A percentile compares a stretch with the other conserved stretches of the same genome.
Conservation (phyloP, 768 basidiomycete genomes). For the Leccinum fibrillosum region DNA sequence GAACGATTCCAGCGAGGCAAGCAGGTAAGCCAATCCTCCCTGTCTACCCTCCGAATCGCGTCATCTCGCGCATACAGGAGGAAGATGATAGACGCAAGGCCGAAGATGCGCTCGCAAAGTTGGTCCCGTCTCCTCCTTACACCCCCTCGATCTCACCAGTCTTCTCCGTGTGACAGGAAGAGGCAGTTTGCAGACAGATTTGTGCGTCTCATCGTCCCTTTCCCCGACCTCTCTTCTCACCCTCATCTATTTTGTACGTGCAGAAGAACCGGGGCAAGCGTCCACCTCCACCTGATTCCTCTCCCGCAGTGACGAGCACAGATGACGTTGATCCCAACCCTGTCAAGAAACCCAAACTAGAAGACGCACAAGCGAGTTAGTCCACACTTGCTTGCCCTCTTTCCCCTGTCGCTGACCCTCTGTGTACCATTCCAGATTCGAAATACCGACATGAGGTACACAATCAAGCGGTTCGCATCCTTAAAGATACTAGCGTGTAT, state of each 20-base stretch:
- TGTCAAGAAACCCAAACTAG: constrained; percentile 39
- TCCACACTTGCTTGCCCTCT: background rate
- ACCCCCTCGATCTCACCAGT: background rate
- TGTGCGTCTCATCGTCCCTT: constrained; percentile 36
- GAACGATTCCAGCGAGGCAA: constrained; percentile 58
- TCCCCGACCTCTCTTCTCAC: no score
- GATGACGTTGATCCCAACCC: constrained; percentile 30
- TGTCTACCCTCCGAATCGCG: background rate
- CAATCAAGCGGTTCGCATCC: constrained; percentile 31
- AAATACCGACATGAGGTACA: constrained; percentile 43
- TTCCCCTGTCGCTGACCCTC: background rate
- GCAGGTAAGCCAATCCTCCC: constrained; percentile 38
- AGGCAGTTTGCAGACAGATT: constrained; percentile 59
- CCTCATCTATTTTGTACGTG: background rate
- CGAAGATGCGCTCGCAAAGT: constrained; percentile 52
- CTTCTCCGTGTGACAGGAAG: constrained; percentile 41
- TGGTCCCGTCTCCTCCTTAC: constrained; percentile 12
- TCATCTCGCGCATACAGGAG: constrained; percentile 35
- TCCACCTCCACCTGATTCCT: constrained; percentile 37
- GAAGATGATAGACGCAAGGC: constrained; percentile 57
- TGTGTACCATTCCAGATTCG: background rate
- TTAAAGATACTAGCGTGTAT: constrained; percentile 41
- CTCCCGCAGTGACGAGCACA: constrained; percentile 31
- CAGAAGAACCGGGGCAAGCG: constrained; percentile 64
- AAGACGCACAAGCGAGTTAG: constrained; percentile 1